Percentiles rank a stretch among this genome's conserved stretches.
phyloP scores from a whole-genome alignment of 768 basidiomycete genomes.

The Tephrocybe sp. region DNA sequence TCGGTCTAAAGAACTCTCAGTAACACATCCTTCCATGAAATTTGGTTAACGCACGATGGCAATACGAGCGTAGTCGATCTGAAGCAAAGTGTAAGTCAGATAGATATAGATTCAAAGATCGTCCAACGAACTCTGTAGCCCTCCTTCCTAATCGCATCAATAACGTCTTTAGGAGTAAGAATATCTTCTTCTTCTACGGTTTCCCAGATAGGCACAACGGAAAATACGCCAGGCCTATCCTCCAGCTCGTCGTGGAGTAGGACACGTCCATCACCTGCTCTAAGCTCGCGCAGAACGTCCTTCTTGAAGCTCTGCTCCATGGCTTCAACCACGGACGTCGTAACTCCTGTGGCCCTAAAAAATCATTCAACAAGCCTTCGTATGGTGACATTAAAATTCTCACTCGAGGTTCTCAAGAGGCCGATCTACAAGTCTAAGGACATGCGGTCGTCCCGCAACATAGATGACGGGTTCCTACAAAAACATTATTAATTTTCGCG shows the following conservation, averaged over 20 bases:
- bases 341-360: conserved; percentile 87
- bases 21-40: background rate
- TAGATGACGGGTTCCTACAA: conserved; percentile 90
- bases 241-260: conserved; percentile 96
- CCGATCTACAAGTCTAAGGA: conserved; percentile 81
- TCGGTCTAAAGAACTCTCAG: conserved; percentile 66
- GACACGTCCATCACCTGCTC: conserved; percentile 69
- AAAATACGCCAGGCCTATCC: conserved; percentile 85
- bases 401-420: conserved; percentile 96
- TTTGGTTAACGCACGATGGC: conserved; percentile 67
- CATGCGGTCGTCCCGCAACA: conserved; percentile 84
- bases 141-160: conserved; percentile 69
- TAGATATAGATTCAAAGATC: background rate
- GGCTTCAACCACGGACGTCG: conserved; percentile 83
- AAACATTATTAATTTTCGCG: conserved; percentile 1
- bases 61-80: conserved; percentile 88
- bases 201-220: conserved; percentile 96
- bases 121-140: conserved; percentile 63
- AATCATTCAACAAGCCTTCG: background rate
- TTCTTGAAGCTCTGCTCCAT: conserved; percentile 90
- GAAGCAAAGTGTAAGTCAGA: background rate
- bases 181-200: conserved; percentile 78
- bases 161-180: conserved; percentile 85
- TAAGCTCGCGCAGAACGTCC: conserved; percentile 85
- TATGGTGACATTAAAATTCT: conserved; percentile 24